Evolutionary conservation across 2,329 filamentous ascomycete genomes (phyloP), one percentile per base, ranked within the genome.

Genomic region (Juglanconis sp.): DNA sequence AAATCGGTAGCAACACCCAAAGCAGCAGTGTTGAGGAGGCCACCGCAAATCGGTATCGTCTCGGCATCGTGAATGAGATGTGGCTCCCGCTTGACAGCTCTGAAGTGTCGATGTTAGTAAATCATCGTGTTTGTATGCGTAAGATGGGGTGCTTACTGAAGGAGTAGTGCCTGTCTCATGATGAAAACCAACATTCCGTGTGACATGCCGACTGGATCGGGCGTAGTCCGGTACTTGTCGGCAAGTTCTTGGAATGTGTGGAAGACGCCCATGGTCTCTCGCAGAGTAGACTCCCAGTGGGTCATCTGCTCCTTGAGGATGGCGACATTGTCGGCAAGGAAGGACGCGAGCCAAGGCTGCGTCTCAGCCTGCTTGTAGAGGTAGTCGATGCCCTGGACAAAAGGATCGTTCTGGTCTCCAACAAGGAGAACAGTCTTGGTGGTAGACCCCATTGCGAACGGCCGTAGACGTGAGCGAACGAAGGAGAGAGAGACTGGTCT

Each of bases 261-360:
- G 10, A 59, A 59, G 35, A 59, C 57, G 17, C 57, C 57, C 51
- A 59, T 59, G 31, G 57, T 59, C 1, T 59, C 57, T 13, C 57
- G 51, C 2, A 55, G 57, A 13, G 57, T 50, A 7, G 51, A 54
- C 36, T 59, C 57, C 57, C 57, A 59, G 24, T 59, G 57, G n/a
- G 46, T 55, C 57, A 59, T 59, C 57, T 59, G 51, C 17, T 59
- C 57, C 51, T 59, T 59, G 51, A 59, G 44, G 36, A 59, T 54
- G 35, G 57, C 51, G 11, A 59, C 57, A 55, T 59, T 59, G 46
- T 59, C 57, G 5, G 57, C 57, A 11, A 59, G 31, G 11, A 59
- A 59, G 13, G 51, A 53, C n/a, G 57, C 57, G 17, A 59, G 44
- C 57, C 57, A 59, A 11, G 57, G 52, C 46, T 59, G 57, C 6